Evolutionary conservation across 495 filamentous ascomycete genomes (phyloP).

Genomic region (Chaetomidium leptoderma): DNA sequence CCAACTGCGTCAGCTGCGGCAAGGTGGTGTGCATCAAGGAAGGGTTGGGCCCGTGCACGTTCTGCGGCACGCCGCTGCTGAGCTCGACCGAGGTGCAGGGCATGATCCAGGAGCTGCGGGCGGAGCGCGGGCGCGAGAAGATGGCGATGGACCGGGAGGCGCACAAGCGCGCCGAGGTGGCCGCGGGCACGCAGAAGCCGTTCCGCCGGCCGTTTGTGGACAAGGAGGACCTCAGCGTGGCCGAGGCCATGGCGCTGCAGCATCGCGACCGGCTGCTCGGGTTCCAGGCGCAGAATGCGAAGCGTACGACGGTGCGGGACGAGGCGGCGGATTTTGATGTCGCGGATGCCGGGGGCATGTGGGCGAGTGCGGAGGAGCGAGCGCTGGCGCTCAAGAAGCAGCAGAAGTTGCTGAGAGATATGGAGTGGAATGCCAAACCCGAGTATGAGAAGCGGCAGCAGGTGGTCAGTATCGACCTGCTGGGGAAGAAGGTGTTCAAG

Average conservation of each 20-base stretch:
- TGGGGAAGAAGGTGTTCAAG: slow-evolving; percentile 68
- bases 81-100: slow-evolving; percentile 65
- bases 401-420: slow-evolving; percentile 79
- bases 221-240: slow-evolving; percentile 34
- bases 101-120: slow-evolving; percentile 82
- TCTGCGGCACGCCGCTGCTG: slow-evolving; percentile 73
- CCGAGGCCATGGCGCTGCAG: slow-evolving; percentile 56
- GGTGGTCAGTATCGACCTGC: slow-evolving; percentile 81
- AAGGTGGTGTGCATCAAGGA: slow-evolving; percentile 97
- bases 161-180: slow-evolving; percentile 62
- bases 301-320: slow-evolving; percentile 81
- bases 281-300: slow-evolving; percentile 86
- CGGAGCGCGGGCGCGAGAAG: slow-evolving; percentile 80
- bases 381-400: slow-evolving; percentile 85
- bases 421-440: slow-evolving; percentile 84
- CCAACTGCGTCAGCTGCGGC: slow-evolving; percentile 89
- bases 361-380: slow-evolving; percentile 83
- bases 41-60: slow-evolving; percentile 91
- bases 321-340: slow-evolving; percentile 93
- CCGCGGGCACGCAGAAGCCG: slow-evolving; percentile 45
- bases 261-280: slow-evolving; percentile 78
- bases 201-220: slow-evolving; percentile 26
- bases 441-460: slow-evolving; percentile 91
- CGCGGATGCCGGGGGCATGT: slow-evolving; percentile 64
- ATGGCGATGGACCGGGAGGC: slow-evolving; percentile 70